These are phyloP conservation scores for Hebeloma cylindrosporum DNA, from an alignment of 768 basidiomycete genomes.

Conservation along the genomic window DNA sequence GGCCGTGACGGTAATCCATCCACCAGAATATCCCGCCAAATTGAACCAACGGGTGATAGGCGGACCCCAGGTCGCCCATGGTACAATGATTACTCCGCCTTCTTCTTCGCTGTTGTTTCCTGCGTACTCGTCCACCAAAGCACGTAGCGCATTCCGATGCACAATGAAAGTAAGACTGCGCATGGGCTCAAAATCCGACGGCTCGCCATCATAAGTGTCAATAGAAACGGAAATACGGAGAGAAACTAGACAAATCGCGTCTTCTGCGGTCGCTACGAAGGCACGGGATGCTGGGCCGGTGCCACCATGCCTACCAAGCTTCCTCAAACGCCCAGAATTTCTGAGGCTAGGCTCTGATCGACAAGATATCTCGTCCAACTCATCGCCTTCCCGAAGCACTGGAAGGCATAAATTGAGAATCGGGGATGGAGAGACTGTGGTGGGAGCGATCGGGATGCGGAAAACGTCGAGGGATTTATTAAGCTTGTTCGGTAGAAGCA, in stretches of 20 bases:
- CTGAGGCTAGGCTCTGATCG: conserved; percentile 7
- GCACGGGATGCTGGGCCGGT: not conserved
- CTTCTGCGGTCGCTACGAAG: not conserved
- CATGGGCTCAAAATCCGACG: no score
- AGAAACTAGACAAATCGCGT: not conserved
- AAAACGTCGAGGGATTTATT: conserved; percentile 8
- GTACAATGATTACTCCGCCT: not conserved
- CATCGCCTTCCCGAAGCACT: conserved; percentile 1
- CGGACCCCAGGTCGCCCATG: not conserved
- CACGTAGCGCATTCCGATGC: not conserved
- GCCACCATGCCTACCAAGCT: no score
- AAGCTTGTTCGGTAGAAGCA: conserved; percentile 6
- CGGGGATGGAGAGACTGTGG: not conserved
- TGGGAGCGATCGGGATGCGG: conserved; percentile 9
- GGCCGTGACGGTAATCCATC: no score
- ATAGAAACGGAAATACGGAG: no score
- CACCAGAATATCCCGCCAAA: not conserved
- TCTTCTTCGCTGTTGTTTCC: no score
- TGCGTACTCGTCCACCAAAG: not conserved
- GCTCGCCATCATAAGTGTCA: no score
- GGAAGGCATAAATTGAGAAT: conserved; percentile 4
- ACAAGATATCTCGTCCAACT: conserved; percentile 4
- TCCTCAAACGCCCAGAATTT: no score
- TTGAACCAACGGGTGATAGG: not conserved
- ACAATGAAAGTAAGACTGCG: conserved; percentile 1